Conservation (phyloP, 805 yeast species). For the Barnettozyma californica region DNA sequence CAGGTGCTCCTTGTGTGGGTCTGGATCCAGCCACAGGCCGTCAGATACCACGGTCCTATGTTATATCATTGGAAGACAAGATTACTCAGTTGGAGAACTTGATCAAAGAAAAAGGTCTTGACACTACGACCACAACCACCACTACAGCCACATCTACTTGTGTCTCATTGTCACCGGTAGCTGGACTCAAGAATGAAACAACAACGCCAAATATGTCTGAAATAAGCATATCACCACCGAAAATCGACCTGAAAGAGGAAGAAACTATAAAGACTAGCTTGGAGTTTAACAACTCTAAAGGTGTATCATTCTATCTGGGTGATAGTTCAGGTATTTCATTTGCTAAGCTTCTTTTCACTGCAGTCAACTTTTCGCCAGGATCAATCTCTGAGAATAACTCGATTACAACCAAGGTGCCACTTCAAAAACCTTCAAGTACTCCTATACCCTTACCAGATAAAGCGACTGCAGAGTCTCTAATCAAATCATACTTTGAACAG, state of each 20-base stretch:
- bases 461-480: conserved; percentile 57
- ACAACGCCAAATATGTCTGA: background rate
- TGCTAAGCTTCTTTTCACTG: conserved; percentile 73
- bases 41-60: conserved; percentile 76
- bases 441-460: conserved; percentile 60
- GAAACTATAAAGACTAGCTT: conserved; percentile 22
- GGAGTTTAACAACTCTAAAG: conserved; percentile 14
- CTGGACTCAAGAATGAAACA: background rate
- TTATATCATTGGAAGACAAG: conserved; percentile 64
- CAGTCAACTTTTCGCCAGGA: conserved; percentile 52
- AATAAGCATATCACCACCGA: conserved; percentile 7
- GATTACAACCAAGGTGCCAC: conserved; percentile 24
- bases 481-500: conserved; percentile 67
- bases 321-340: conserved; percentile 63
- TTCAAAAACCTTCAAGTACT: conserved; percentile 14
- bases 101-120: conserved; percentile 40
- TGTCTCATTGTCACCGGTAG: background rate
- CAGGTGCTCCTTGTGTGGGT: conserved; percentile 72
- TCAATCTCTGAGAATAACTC: conserved; percentile 25
- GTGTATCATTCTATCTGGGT: conserved; percentile 35
- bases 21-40: conserved; percentile 86
- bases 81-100: conserved; percentile 50
- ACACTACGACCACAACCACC: conserved; percentile 21
- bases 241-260: conserved; percentile 9
- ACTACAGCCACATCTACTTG: background rate